Evolutionary conservation across 2,329 filamentous ascomycete genomes (phyloP), one percentile per base, ranked within the genome.

Genomic region (Fusarium sp.): DNA sequence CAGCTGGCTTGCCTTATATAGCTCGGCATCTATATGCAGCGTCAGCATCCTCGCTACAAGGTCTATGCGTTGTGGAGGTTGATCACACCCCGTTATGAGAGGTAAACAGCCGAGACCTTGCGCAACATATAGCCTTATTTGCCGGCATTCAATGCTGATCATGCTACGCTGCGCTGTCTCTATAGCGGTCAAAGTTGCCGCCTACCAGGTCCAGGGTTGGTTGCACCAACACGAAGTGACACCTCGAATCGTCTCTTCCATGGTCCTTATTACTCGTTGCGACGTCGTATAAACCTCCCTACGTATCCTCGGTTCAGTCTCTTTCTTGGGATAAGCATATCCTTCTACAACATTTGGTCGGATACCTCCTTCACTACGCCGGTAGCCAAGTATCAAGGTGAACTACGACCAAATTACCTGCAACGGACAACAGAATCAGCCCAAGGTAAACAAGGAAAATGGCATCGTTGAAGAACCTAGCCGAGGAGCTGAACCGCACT

Each of bases 381-480:
- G 18, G 18, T 23, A 23, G 18, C 18, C 18, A 23, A 23, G 18
- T 23, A 23, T 23, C 18, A 39, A 12, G 15, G 6, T 13, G 13
- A 39, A 7, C 36, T 6, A 8, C 11, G 41, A 44, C 18, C 27
- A 11, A 31, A 31, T n/a, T 10, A 34, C 18, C 41, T 13, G n/a
- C 9, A 18, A n/a, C 37, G 23, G 15, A 11, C 31, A 34, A 34
- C 31, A 3, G 7, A 34, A 9, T 40, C 18, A 23, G 0, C 50
- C 36, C 27, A 40, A 51, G 34, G 44, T 55, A 65, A 60, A 65
- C 54, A 70, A 73, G 61, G 62, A 61, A 72, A 71, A 62, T 70
- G 64, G 55, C 66, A 65, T 75, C 54, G 64, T 65, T 75, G 63
- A 68, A 59, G 67, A 70, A 68, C 59, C 51, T 64, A 60, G 59